Conservation (phyloP, 2,329 filamentous ascomycete species). For the Fusarium sp. region DNA sequence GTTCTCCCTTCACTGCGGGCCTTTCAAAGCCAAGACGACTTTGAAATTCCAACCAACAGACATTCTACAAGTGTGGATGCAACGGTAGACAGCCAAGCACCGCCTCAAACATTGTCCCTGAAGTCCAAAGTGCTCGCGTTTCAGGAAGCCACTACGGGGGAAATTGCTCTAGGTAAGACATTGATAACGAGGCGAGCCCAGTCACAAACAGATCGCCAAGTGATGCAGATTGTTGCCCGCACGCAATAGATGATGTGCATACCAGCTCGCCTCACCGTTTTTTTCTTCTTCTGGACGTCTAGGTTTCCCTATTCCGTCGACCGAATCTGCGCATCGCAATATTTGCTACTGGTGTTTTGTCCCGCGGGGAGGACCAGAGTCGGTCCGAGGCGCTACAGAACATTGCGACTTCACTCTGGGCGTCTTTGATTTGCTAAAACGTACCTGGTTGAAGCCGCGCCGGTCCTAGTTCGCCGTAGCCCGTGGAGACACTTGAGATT, state of each 20-base stretch:
- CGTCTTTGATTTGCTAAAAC: constrained; percentile 15
- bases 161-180: not conserved
- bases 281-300: not conserved
- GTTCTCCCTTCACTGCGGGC: not conserved
- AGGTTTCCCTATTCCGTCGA: not conserved
- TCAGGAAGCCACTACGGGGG: not conserved
- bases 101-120: not conserved
- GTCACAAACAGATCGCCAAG: not conserved
- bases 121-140: not conserved
- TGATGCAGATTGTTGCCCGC: not conserved
- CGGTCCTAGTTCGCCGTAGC: not conserved
- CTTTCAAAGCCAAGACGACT: not conserved
- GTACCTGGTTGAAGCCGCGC: not conserved
- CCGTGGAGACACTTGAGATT: constrained; percentile 24
- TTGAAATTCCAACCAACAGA: constrained; percentile 2
- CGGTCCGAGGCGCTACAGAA: constrained; percentile 1
- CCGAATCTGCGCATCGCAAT: constrained; percentile 15
- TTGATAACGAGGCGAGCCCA: not conserved
- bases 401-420: not conserved
- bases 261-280: not conserved
- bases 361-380: not conserved
- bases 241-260: constrained; percentile 2
- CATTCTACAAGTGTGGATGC: not conserved
- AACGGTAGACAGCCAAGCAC: not conserved
- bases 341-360: constrained; percentile 3